Base-by-base conservation (phyloP, 2,329 filamentous ascomycete genomes). In the Colletotrichum eremochloae region DNA sequence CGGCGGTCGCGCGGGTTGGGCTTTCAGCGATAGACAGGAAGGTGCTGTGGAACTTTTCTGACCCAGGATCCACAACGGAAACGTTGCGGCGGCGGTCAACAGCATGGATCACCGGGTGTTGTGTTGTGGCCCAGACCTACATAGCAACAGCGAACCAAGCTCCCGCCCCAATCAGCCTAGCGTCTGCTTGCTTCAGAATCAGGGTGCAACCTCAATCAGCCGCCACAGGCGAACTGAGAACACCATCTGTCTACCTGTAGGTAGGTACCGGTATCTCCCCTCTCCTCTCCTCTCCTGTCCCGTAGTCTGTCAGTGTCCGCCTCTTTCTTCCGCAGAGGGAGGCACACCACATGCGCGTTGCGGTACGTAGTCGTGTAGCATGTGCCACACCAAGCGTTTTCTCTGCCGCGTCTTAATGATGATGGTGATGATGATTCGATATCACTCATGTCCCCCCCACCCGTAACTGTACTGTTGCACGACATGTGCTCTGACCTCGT, bases 91-190 rank as follows among this genome's bases (percentile, higher is more conserved):
- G 18, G 48, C n/a, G 56, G 67, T 52, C 48, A 53, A 44, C 44
- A 70, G 48, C 55, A 72, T 65, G 66, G 70, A 64, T 72, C 44
- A 72, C 65, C 40, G 50, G 44, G 20, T n/a, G 53, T 64, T n/a
- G 53, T 69, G 36, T 44, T 60, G 38, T 70, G 62, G 52, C 62
- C 68, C 48, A 70, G 68, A 67, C 63, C 65, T 7, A 67, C 63
- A 60, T 7, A 38, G 24, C 46, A 64, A 33, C 60, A 46, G 20
- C 55, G 52, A 31, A 61, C 52, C 52, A 56, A 33, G 67, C 63
- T 61, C 55, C 55, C 36, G 42, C 44, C 63, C 66, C 29, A 69
- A 72, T 50, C 58, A 40, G 61, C 60, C 53, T 72, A 65, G 70
- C 61, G 46, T 55, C 60, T 33, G 38, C 5, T n/a, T 33, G 44